These are phyloP conservation scores for Schwanniomyces polymorphus DNA, from an alignment of 805 yeast genomes.

Conservation along the genomic window DNA sequence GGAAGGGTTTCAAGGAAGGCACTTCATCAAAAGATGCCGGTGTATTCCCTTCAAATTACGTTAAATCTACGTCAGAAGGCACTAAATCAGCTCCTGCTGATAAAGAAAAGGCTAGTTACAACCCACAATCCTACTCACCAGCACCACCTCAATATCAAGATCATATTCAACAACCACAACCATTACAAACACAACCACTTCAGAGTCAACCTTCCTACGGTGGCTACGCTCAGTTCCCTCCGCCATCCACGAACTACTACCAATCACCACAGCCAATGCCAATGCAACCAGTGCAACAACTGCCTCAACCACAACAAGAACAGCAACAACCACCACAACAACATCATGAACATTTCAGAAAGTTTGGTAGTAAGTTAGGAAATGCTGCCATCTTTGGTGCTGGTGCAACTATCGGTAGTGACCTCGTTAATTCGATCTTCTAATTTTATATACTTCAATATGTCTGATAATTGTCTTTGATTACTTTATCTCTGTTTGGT, in stretches of 20 bases:
- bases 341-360: constrained; percentile 45
- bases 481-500: neutral
- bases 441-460: constrained; percentile 19
- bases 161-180: constrained; percentile 7
- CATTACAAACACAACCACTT: constrained; percentile 8
- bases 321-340: constrained; percentile 21
- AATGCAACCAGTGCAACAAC: constrained; percentile 25
- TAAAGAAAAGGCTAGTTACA: constrained; percentile 17
- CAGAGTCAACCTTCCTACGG: constrained; percentile 32
- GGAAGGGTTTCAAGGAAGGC: constrained; percentile 63
- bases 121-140: constrained; percentile 12
- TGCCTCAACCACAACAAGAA: constrained; percentile 17
- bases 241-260: constrained; percentile 50
- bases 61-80: constrained; percentile 40
- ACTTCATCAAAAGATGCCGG: constrained; percentile 54
- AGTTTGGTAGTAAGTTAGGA: constrained; percentile 78
- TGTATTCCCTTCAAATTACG: constrained; percentile 89
- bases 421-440: constrained; percentile 72
- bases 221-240: constrained; percentile 48
- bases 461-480: neutral
- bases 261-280: constrained; percentile 33
- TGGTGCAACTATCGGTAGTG: constrained; percentile 91
- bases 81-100: constrained; percentile 23
- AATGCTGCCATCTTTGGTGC: constrained; percentile 96
- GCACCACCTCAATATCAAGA: constrained; percentile 14